Evolutionary conservation across 768 basidiomycete species (phyloP).

Genomic region (Auricularia cornea): DNA sequence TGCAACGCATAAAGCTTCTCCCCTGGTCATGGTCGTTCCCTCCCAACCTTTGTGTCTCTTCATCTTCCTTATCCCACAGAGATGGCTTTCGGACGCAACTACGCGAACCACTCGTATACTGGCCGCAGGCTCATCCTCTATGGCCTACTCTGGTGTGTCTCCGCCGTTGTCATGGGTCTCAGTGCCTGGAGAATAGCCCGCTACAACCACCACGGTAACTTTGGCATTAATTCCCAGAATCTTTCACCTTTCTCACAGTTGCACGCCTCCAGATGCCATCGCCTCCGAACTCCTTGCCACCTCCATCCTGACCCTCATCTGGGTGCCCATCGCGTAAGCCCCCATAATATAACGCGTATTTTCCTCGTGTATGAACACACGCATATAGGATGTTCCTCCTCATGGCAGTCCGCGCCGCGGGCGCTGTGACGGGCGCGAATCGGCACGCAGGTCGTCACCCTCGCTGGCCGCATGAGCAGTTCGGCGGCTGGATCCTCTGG

Average conservation of each 20-base stretch:
- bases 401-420: not conserved
- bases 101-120: not conserved
- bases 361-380: not conserved
- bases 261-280: not conserved
- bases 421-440: not conserved
- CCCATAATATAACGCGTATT: too few relatives aligned
- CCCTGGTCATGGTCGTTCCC: not conserved
- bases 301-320: not conserved
- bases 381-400: not conserved
- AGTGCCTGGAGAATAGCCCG: not conserved
- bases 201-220: not conserved
- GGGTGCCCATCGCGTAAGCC: not conserved
- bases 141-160: not conserved
- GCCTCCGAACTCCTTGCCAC: not conserved
- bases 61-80: not conserved
- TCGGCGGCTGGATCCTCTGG: not conserved
- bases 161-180: not conserved
- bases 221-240: too few relatives aligned
- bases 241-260: not conserved
- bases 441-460: not conserved
- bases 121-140: not conserved
- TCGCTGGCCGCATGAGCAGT: not conserved
- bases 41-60: not conserved
- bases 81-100: not conserved
- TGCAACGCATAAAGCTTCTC: too few relatives aligned